Base-by-base conservation (phyloP, 176 grass and related monocot species). In the Saccharum officinarum region DNA sequence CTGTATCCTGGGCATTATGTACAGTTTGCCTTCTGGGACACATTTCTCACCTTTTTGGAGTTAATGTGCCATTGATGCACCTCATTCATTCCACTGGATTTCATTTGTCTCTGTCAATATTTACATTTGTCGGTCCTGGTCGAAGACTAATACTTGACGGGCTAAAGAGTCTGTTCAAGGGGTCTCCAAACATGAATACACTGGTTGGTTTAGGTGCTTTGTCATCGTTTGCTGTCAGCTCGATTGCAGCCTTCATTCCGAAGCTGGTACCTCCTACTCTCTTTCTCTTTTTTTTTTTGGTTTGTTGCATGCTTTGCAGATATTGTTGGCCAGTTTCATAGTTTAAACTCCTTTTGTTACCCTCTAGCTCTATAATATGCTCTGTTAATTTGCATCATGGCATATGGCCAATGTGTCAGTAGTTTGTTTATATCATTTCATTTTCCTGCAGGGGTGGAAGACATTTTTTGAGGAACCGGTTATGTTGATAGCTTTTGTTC, bases 401-500 rank as follows among this genome's bases (percentile, higher is more conserved):
- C 41, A 41, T 37, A 82, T 77, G 37, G 33, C 10, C 25, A 50
- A 74, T 33, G 20, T 83, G 16, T 63, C 46, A 73, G 6, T 18
- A 57, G 67, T 80, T 82, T 89, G 54, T 57, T 87, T 71, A 84
- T 80, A 87, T 45, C 38, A 28, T 89, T 55, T 79, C 25, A 25
- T 76, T 86, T 46, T 81, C 72, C 77, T 92, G 85, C 83, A 99
- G 97, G 97, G 93, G 42, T 99, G 97, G 97, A 95, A 94, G 82
- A 96, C 93, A 80, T 96, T 99, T 88, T 99, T 99, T 84, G 97
- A 99, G 81, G 97, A 99, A 83, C 97, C 92, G 49, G 80, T 99
- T 86, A 96, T 99, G 97, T 71, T 98, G 78, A 96, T 99, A 90
- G 97, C 97, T 92, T 99, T 99, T 75, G 92, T 99, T 80, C 88